These are phyloP conservation scores for Musa beccarii DNA, from an alignment of 176 grass and related monocot species.

Conservation along the genomic window DNA sequence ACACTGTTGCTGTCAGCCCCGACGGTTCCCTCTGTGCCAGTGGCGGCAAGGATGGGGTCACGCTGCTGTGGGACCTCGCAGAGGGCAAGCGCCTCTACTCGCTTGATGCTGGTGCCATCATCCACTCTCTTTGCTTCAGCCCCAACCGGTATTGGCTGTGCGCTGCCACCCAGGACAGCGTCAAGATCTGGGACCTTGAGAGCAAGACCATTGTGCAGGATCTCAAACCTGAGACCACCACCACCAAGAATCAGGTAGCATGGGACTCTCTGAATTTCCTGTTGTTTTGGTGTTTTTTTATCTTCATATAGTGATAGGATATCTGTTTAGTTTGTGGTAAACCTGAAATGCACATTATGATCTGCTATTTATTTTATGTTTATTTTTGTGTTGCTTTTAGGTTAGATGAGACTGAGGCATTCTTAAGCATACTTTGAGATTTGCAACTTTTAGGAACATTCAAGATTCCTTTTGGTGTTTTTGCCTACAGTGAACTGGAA, in stretches of 20 bases:
- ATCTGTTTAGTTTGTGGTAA: neutral
- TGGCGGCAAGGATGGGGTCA: neutral
- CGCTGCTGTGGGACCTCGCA: neutral
- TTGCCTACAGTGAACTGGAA: neutral
- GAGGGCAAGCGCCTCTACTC: neutral
- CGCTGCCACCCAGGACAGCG: neutral
- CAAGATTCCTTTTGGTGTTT: neutral
- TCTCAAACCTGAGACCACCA: slow-evolving; percentile 1
- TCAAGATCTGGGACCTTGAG: slow-evolving; percentile 1
- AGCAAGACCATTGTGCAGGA: neutral
- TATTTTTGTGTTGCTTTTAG: neutral
- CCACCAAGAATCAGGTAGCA: neutral
- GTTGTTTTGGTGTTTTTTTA: neutral
- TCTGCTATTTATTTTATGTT: neutral
- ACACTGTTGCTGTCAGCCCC: neutral
- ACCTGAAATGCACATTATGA: too few species aligned
- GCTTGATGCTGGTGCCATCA: neutral
- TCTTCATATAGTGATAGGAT: neutral
- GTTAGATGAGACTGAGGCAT: neutral
- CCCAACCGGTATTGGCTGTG: neutral
- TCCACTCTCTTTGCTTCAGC: neutral
- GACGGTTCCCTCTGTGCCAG: neutral
- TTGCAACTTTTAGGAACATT: too few species aligned
- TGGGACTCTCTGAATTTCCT: neutral
- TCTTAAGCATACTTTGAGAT: too few species aligned